Percentiles rank a stretch among this genome's conserved stretches.
Evolutionary conservation across 2,329 filamentous ascomycete genomes (phyloP).

Genomic region (Tolypocladium album): DNA sequence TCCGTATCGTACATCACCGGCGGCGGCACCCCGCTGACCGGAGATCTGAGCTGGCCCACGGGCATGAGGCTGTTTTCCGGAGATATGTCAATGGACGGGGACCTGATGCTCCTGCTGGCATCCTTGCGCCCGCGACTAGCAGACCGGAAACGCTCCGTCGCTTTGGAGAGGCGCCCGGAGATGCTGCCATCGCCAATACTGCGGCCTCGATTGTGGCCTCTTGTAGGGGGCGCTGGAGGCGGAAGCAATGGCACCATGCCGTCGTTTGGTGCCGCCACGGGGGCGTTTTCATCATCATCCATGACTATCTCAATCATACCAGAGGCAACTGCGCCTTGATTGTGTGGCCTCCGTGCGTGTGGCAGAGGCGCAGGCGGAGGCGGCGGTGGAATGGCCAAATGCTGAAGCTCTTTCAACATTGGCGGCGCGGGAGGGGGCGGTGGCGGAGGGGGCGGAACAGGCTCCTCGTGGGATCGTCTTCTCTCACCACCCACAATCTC

Average conservation of each 20-base stretch:
- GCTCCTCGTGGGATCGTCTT: constrained; percentile 39
- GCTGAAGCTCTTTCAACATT: constrained; percentile 51
- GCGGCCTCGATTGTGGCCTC: constrained; percentile 44
- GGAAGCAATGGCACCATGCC: constrained; percentile 32
- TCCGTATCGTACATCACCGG: constrained; percentile 28
- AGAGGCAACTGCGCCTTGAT: constrained; percentile 36
- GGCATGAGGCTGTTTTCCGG: constrained; percentile 29
- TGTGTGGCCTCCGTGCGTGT: constrained; percentile 25
- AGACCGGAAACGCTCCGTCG: constrained; percentile 49
- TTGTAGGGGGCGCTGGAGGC: constrained; percentile 31
- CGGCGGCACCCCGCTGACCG: constrained; percentile 13
- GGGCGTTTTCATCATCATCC: constrained; percentile 41
- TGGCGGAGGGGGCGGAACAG: constrained; percentile 37
- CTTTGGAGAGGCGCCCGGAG: constrained; percentile 42
- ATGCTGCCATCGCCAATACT: constrained; percentile 43
- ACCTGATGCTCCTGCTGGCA: constrained; percentile 12
- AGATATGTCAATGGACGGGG: constrained; percentile 19
- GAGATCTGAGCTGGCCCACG: constrained; percentile 17
- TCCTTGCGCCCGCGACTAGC: constrained; percentile 45
- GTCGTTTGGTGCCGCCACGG: constrained; percentile 27
- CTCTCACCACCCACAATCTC: constrained; percentile 30
- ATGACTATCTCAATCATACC: constrained; percentile 57
- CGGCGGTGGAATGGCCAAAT: constrained; percentile 49
- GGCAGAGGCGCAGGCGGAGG: constrained; percentile 51
- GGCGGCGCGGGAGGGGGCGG: constrained; percentile 38